phyloP scores from a whole-genome alignment of 768 basidiomycete species.

The Lactarius psammicola region DNA sequence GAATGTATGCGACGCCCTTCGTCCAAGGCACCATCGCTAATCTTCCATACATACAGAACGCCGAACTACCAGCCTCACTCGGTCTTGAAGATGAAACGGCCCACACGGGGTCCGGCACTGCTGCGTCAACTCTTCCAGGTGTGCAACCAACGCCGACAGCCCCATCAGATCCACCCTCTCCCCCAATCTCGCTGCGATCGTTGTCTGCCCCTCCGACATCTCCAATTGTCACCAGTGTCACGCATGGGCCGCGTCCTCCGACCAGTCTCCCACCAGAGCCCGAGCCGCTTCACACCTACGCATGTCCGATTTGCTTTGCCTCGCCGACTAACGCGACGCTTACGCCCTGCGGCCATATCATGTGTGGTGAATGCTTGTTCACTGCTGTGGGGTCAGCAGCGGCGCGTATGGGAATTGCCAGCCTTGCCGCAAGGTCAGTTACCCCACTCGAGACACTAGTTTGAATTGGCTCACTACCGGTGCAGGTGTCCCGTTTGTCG shows the following conservation, averaged over 20 bases:
- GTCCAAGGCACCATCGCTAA: neutral
- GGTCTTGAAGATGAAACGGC: neutral
- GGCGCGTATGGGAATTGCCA: constrained; percentile 23
- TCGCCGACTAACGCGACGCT: constrained; percentile 28
- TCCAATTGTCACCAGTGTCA: neutral
- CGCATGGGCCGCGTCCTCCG: neutral
- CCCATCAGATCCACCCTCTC: neutral
- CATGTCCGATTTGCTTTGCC: constrained; percentile 28
- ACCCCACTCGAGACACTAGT: neutral
- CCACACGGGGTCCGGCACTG: neutral
- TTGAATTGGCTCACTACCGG: too few species aligned
- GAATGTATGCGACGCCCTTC: neutral
- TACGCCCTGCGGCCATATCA: constrained; percentile 30
- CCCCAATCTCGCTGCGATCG: constrained; percentile 8
- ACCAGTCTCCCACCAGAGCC: constrained; percentile 9
- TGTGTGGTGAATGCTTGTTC: constrained; percentile 30
- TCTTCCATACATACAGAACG: neutral
- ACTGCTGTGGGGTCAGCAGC: constrained; percentile 26
- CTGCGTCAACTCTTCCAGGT: neutral
- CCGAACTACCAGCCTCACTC: constrained; percentile 2
- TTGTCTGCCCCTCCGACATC: constrained; percentile 20
- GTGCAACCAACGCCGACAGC: neutral
- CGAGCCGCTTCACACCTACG: constrained; percentile 26
- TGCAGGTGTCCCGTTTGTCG: constrained; percentile 30
- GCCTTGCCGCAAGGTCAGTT: constrained; percentile 27